These are phyloP conservation scores for Syzygium aqueum DNA, from an alignment of 345 rosid genomes.

Conservation along the genomic window DNA sequence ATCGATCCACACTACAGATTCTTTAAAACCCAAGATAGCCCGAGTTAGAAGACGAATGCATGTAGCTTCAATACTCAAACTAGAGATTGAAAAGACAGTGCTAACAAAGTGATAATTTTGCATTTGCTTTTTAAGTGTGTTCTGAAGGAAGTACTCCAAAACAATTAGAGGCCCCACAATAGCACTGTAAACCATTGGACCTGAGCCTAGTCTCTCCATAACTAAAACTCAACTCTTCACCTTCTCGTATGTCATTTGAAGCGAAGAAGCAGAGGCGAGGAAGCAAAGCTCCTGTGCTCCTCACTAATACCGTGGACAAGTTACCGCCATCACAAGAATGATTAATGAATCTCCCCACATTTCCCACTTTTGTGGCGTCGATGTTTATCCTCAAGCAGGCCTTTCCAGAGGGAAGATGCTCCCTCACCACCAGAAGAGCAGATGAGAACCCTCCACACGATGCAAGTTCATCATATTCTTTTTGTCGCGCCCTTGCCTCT, in stretches of 20 bases:
- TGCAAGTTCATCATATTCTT: constrained; percentile 52
- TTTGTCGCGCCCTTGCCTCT: constrained; percentile 68
- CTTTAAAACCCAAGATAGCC: not conserved
- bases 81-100: not conserved
- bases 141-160: constrained; percentile 67
- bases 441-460: constrained; percentile 28
- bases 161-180: constrained; percentile 63
- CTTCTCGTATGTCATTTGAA: constrained; percentile 48
- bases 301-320: constrained; percentile 44
- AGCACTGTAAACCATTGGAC: constrained; percentile 49
- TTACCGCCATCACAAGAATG: constrained; percentile 93
- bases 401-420: constrained; percentile 81
- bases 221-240: constrained; percentile 71
- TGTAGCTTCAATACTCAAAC: not conserved
- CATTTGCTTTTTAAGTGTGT: constrained; percentile 27
- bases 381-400: constrained; percentile 83
- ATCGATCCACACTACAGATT: not conserved
- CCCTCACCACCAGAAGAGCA: constrained; percentile 81
- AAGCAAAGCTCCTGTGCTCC: constrained; percentile 51
- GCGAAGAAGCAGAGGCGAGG: constrained; percentile 86
- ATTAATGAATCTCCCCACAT: constrained; percentile 71
- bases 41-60: not conserved
- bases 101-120: not conserved
- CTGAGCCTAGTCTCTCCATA: constrained; percentile 53
- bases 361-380: constrained; percentile 73